Evolutionary conservation across 2,329 filamentous ascomycete species (phyloP), one percentile per base, ranked within the genome.

Genomic region (Chaetomiaceae sp.): DNA sequence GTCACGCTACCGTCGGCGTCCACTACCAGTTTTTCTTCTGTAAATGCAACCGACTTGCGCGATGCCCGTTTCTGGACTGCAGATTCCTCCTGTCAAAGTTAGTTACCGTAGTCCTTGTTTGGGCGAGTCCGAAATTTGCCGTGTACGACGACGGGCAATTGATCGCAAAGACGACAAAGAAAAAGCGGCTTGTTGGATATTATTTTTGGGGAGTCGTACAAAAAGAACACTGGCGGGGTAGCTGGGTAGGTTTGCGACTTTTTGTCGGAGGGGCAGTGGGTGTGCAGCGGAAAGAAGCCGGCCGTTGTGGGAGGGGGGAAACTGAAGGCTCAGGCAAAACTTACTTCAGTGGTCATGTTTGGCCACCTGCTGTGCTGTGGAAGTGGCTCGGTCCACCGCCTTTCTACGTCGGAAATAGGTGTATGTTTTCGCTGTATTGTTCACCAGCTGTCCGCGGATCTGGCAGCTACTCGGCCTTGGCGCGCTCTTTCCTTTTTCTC

Each of bases 1-100:
- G 82, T 89, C 68, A 96, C 84, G 69, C 86, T 83, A 65, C 92
- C 92, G 79, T 96, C 89, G 72, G 84, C 82, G 76, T 95, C 89
- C 70, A 96, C 91, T 65, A 96, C 84, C 61, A 88, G 81, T 65
- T 89, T 82, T 67, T 89, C 89, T 73, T 94, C 88, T 69, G 86
- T 91, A 72, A 97, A 97, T 61, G 90, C 86, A 66, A 97, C 92
- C 42, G 90, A 95, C 76, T 97, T 96, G 75, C 91, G 87, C 66
- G 86, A 64, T 30, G 60, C 38, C 34, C 62, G 56, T 53, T 51
- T 58, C 38, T 84, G 63, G 69, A 64, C 45, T 63, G 62, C 43
- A 58, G 63, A 62, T 64, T 64, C 58, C n/a, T n/a, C n/a, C 64
- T 62, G 58, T 49, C 38, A 57, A 44, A 48, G 61, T 63, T 55